phyloP scores from a whole-genome alignment of 306 rosid genomes.

The Mucuna pruriens region DNA sequence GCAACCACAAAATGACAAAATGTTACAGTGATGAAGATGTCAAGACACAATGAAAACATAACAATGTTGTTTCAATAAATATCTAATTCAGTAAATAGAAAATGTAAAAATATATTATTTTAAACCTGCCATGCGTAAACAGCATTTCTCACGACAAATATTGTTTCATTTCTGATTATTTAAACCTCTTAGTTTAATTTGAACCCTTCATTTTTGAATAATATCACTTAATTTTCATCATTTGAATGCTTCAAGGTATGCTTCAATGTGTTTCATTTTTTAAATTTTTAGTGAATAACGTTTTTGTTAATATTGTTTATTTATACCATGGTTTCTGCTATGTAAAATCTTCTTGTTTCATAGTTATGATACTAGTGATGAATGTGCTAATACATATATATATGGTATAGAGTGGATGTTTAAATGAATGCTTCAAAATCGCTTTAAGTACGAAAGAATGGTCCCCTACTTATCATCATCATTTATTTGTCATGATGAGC shows the following conservation, averaged over 20 bases:
- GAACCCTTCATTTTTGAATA: not conserved
- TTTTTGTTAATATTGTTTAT: too few relatives aligned
- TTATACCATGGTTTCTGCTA: not conserved
- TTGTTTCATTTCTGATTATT: not conserved
- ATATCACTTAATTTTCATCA: not conserved
- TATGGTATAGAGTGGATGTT: not conserved
- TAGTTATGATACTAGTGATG: not conserved
- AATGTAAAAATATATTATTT: too few relatives aligned
- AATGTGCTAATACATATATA: not conserved
- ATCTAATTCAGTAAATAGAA: too few relatives aligned
- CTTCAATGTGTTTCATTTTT: too few relatives aligned
- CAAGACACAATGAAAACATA: too few relatives aligned
- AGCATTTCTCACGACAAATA: too few relatives aligned
- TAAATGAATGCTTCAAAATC: conserved; percentile 5
- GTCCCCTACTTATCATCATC: not conserved
- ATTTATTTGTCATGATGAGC: not conserved
- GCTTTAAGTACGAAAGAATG: not conserved
- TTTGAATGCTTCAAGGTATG: not conserved
- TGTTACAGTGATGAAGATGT: too few relatives aligned
- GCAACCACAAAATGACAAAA: too few relatives aligned
- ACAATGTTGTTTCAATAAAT: too few relatives aligned
- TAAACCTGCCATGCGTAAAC: too few relatives aligned
- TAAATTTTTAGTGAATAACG: too few relatives aligned
- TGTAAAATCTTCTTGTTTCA: not conserved
- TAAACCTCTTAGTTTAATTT: not conserved